These are phyloP conservation scores for Schrenkiella parvula DNA, from an alignment of 345 rosid species.

Conservation along the genomic window DNA sequence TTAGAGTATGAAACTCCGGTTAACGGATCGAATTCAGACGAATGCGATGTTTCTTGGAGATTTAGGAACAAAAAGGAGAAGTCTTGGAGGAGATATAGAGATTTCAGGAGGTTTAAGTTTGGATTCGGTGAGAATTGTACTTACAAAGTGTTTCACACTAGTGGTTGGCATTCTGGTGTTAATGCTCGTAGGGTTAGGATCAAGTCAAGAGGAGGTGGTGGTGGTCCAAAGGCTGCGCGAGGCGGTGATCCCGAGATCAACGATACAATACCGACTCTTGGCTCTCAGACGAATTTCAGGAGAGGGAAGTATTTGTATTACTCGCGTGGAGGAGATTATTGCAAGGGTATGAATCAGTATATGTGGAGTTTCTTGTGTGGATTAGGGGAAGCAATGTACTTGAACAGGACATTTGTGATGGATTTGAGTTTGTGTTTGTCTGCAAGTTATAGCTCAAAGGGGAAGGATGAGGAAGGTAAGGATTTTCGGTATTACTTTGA, in stretches of 20 bases:
- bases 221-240: conserved; percentile 28
- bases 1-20: conserved; percentile 78
- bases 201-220: conserved; percentile 23
- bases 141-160: conserved; percentile 49
- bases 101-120: conserved; percentile 83
- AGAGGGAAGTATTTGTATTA: conserved; percentile 83
- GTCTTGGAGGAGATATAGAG: conserved; percentile 92
- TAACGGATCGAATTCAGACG: conserved; percentile 60
- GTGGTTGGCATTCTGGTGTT: conserved; percentile 84
- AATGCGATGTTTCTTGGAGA: conserved; percentile 89
- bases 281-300: conserved; percentile 55
- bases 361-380: conserved; percentile 97
- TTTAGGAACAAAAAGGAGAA: conserved; percentile 92
- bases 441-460: conserved; percentile 52
- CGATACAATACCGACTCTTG: conserved; percentile 58
- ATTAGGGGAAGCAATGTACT: conserved; percentile 87
- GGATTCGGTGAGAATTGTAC: conserved; percentile 60
- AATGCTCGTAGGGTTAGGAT: conserved; percentile 65
- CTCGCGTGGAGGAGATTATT: conserved; percentile 85
- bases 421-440: conserved; percentile 83
- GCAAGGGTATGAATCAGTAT: conserved; percentile 95
- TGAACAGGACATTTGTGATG: conserved; percentile 88
- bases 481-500: conserved; percentile 87
- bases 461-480: conserved; percentile 79
- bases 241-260: conserved; percentile 58